Evolutionary conservation across 1,284 basidiomycete genomes (phyloP).

Genomic region (Amylostereum areolatum): DNA sequence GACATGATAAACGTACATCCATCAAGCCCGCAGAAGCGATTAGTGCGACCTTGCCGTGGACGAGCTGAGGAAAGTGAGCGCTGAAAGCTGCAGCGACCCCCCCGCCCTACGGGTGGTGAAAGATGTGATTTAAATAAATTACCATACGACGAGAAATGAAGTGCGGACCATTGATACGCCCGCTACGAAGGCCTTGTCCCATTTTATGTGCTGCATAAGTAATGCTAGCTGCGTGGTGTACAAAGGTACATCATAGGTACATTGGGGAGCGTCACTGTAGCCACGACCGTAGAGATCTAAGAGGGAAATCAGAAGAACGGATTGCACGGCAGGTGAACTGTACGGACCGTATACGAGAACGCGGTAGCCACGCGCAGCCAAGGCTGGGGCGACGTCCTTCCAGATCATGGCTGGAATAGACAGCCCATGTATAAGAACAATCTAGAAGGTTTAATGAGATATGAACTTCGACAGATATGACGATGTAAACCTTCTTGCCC

Average conservation of each 20-base stretch:
- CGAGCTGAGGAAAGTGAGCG: constrained; percentile 62
- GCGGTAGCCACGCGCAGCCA: constrained; percentile 60
- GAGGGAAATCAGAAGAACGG: neutral
- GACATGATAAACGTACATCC: constrained; percentile 34
- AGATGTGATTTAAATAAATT: neutral
- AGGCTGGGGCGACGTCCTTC: constrained; percentile 61
- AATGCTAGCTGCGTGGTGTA: constrained; percentile 75
- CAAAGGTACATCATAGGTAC: constrained; percentile 54
- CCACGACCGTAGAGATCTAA: constrained; percentile 75
- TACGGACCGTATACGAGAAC: constrained; percentile 64
- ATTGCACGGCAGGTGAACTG: neutral
- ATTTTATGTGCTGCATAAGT: constrained; percentile 69
- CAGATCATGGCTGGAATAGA: constrained; percentile 71
- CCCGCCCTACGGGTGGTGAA: constrained; percentile 47
- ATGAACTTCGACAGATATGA: neutral
- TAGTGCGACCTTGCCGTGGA: constrained; percentile 55
- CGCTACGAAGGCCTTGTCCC: constrained; percentile 57
- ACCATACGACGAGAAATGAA: neutral
- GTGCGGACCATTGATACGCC: constrained; percentile 69
- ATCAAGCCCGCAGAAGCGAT: constrained; percentile 65
- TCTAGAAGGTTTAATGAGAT: constrained; percentile 30
- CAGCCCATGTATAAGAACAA: constrained; percentile 74
- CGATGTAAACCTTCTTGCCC: constrained; percentile 50
- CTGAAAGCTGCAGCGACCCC: constrained; percentile 65
- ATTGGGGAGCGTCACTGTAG: constrained; percentile 70